These are phyloP conservation scores for Rubia peregrina DNA, from an alignment of 305 asterid genomes.

Conservation along the genomic window DNA sequence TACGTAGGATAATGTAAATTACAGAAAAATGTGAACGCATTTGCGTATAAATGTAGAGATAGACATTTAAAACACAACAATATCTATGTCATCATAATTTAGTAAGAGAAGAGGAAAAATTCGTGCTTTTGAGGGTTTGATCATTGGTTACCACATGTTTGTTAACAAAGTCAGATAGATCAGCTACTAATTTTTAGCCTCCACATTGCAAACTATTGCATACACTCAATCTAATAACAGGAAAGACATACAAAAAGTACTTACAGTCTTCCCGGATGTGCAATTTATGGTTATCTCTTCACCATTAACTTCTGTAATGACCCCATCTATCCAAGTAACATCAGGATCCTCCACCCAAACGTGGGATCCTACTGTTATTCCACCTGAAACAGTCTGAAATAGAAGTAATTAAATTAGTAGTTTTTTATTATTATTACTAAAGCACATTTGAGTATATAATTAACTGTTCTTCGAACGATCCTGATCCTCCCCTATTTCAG, in stretches of 20 bases:
- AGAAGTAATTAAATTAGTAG: constrained; percentile 9
- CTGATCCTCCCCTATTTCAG: background rate
- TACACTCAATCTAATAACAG: background rate
- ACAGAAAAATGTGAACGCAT: background rate
- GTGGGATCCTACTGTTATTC: constrained; percentile 75
- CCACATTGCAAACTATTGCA: background rate
- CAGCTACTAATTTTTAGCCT: background rate
- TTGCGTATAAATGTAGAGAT: background rate
- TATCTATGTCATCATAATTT: background rate
- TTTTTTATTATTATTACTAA: background rate
- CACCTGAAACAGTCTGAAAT: constrained; percentile 56
- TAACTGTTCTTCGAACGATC: background rate
- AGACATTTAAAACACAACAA: background rate
- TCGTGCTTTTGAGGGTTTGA: background rate
- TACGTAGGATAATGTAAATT: background rate
- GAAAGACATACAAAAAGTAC: constrained; percentile 23
- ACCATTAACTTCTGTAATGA: constrained; percentile 54
- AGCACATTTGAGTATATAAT: background rate
- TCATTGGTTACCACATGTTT: background rate
- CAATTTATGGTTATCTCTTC: constrained; percentile 56
- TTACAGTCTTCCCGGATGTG: constrained; percentile 67
- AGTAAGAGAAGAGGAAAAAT: background rate
- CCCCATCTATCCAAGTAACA: constrained; percentile 90
- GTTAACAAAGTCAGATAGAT: background rate
- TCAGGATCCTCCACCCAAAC: constrained; percentile 96